Evolutionary conservation across 75 land plant genomes (phyloP).

Genomic region (Pinus albicaulis): DNA sequence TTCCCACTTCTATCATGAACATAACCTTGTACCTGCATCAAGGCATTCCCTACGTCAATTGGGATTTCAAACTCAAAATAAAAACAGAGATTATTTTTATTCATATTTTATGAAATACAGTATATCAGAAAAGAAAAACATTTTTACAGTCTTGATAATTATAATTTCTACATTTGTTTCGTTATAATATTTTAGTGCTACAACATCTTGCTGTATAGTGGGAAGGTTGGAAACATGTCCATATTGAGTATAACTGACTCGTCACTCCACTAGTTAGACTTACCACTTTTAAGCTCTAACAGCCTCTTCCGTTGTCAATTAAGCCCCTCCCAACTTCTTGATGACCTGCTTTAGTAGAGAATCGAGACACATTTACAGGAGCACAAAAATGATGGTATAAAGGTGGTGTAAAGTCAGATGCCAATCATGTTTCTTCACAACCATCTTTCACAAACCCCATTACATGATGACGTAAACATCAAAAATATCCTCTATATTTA

Average conservation of each 20-base stretch:
- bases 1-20: slow-evolving; percentile 41
- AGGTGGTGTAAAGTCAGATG: not conserved
- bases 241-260: not conserved
- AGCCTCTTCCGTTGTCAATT: not conserved
- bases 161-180: not conserved
- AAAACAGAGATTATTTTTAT: not conserved
- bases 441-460: not conserved
- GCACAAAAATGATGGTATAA: not conserved
- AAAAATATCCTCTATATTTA: not conserved
- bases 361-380: not conserved
- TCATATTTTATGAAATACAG: not conserved
- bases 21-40: slow-evolving; percentile 49
- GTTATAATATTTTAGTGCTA: not conserved
- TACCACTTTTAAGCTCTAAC: not conserved
- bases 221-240: too few relatives aligned
- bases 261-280: not conserved
- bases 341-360: not conserved
- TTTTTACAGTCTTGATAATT: not conserved
- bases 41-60: not conserved
- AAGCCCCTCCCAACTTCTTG: not conserved
- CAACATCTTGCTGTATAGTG: not conserved
- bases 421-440: not conserved
- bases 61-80: not conserved
- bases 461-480: not conserved
- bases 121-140: not conserved